Conservation (phyloP, 2,329 filamentous ascomycete species). For the Epichloe typhina region DNA sequence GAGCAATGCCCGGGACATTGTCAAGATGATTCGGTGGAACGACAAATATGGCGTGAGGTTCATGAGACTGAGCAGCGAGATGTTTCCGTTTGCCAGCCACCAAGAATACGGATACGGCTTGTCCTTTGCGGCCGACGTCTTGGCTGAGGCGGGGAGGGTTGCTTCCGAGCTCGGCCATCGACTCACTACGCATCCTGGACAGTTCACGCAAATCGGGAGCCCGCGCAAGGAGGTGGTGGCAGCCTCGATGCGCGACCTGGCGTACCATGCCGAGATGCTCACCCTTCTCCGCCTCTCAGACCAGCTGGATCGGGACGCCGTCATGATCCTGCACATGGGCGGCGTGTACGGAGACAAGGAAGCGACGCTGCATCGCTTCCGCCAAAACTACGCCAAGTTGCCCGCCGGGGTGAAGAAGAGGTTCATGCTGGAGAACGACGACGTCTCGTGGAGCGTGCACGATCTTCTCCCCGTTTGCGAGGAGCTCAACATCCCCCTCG, state of each 20-base stretch:
- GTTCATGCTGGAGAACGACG: conserved; percentile 86
- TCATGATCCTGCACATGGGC: conserved; percentile 92
- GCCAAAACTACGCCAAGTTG: conserved; percentile 55
- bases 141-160: conserved; percentile 65
- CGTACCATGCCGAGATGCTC: conserved; percentile 81
- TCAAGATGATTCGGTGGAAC: conserved; percentile 85
- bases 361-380: conserved; percentile 66
- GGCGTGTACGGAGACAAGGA: conserved; percentile 79
- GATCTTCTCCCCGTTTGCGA: conserved; percentile 83
- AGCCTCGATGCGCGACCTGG: conserved; percentile 66
- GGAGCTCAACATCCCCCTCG: conserved; percentile 78
- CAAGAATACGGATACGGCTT: conserved; percentile 75
- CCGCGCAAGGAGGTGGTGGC: conserved; percentile 65
- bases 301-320: conserved; percentile 70
- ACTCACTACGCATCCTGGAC: conserved; percentile 81
- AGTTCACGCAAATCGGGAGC: conserved; percentile 84
- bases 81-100: conserved; percentile 94
- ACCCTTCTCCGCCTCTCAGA: conserved; percentile 61
- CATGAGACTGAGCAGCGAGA: conserved; percentile 82
- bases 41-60: conserved; percentile 86
- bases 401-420: conserved; percentile 62
- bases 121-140: conserved; percentile 64
- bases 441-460: conserved; percentile 85
- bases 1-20: conserved; percentile 69
- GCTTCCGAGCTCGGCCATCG: conserved; percentile 70